Conservation (phyloP, 345 rosid species). For the Dipteronia dyeriana region DNA sequence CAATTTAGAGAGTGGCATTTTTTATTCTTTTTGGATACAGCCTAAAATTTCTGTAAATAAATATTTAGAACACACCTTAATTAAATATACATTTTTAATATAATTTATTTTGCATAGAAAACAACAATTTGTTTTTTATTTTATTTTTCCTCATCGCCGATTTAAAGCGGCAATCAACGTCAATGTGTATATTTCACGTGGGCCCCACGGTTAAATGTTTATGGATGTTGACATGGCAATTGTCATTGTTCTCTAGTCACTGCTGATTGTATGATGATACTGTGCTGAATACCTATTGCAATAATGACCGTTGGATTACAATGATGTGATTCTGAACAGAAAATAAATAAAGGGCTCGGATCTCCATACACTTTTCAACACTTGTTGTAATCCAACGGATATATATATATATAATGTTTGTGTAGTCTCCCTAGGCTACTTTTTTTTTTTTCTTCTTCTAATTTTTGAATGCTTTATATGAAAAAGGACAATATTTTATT, state of each 20-base stretch:
- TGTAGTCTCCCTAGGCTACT: neutral
- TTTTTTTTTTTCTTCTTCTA: neutral
- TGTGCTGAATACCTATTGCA: neutral
- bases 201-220: neutral
- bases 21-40: no score
- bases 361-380: conserved; percentile 8
- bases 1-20: no score
- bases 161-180: no score
- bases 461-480: neutral
- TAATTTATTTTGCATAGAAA: no score
- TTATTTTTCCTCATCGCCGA: no score
- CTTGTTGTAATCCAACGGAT: conserved; percentile 27
- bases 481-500: neutral
- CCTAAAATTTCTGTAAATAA: no score
- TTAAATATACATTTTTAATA: no score
- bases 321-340: neutral
- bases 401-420: neutral
- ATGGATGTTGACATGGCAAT: neutral
- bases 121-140: no score
- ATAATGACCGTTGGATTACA: neutral
- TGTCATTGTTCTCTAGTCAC: neutral
- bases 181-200: neutral
- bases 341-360: conserved; percentile 12
- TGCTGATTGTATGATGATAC: neutral
- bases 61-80: no score